Percentiles rank a stretch among this genome's conserved stretches.
These are phyloP conservation scores for Scenedesmus sp. DNA, from an alignment of 163 green algal genomes.

Conservation along the genomic window DNA sequence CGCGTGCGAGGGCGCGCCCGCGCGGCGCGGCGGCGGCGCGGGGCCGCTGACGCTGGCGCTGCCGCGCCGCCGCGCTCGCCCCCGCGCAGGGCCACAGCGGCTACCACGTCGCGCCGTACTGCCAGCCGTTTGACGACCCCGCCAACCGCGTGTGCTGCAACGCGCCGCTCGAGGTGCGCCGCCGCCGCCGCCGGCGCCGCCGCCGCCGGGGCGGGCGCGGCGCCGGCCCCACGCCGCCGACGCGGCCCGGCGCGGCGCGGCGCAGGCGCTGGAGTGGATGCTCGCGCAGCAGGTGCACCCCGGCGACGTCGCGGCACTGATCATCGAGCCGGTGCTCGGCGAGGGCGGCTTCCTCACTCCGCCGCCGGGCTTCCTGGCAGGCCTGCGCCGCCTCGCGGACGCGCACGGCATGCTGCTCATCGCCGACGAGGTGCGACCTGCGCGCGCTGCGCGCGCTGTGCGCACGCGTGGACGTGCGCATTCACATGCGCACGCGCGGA, in stretches of 20 bases:
- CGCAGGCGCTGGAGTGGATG: slow-evolving; percentile 78
- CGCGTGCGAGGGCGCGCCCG: neutral
- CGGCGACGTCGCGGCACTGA: slow-evolving; percentile 80
- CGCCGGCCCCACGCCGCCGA: no score
- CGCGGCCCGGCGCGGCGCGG: no score
- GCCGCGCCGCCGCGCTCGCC: neutral
- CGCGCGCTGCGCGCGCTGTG: neutral
- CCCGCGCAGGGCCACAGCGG: slow-evolving; percentile 34
- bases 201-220: no score
- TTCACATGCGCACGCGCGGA: no score
- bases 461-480: no score
- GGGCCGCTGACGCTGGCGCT: neutral
- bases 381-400: slow-evolving; percentile 70
- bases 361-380: slow-evolving; percentile 75
- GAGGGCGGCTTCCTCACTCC: slow-evolving; percentile 89
- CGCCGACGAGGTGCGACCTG: slow-evolving; percentile 79
- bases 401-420: slow-evolving; percentile 87
- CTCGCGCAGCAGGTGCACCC: slow-evolving; percentile 72
- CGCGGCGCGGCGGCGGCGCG: no score
- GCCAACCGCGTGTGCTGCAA: slow-evolving; percentile 68
- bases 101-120: slow-evolving; percentile 60
- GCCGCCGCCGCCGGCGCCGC: no score
- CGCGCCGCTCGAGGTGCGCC: slow-evolving; percentile 65
- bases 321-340: slow-evolving; percentile 87
- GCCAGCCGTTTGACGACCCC: slow-evolving; percentile 54